Base-by-base conservation (phyloP, 345 rosid genomes). In the Moringa oleifera region DNA sequence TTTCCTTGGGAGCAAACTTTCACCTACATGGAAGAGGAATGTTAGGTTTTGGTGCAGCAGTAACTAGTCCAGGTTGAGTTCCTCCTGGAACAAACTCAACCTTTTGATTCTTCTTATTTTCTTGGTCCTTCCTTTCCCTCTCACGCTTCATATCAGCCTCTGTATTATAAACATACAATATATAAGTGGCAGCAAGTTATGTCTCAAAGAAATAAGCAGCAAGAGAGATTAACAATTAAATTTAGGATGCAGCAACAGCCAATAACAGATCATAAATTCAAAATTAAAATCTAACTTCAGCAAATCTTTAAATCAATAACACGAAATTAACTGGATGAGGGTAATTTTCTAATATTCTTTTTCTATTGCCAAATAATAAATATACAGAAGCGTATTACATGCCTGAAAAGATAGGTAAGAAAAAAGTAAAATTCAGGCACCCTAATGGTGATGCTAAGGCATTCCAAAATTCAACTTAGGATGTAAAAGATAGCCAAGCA, bases 81-180 rank as follows among this genome's bases (percentile, higher is more conserved):
- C 89, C 95, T 17, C 65, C 77, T 51, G 90, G 36, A 47, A 85
- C 71, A 81, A 87, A 87, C 8, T 88, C 97, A 61, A 94, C 79
- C 83, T 80, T 90, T 62, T 82, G 93, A 22, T 76, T 88, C 80
- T 67, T 88, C 82, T 88, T 90, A 76, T 75, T 79, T 71, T 90
- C 97, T 71, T 80, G 93, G 47, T 90, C 96, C 78, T 80, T 88
- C 76, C 93, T 87, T 75, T 90, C 99, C 73, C 77, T 82, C 70
- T 94, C 96, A 58, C 76, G 71, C 65, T 79, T 86, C 96, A 85
- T 88, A 62, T 79, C 88, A 68, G 74, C 78, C 75, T 94, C 97
- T 94, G 86, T 62, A 54, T 58, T 67, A 16, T 25, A 67, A 68
- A 73, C 16, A 62, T 13, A 6, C 25, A 37, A 21, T 4, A 41